Base-by-base conservation (phyloP, 2,329 filamentous ascomycete genomes). In the Exophiala aquamarina region DNA sequence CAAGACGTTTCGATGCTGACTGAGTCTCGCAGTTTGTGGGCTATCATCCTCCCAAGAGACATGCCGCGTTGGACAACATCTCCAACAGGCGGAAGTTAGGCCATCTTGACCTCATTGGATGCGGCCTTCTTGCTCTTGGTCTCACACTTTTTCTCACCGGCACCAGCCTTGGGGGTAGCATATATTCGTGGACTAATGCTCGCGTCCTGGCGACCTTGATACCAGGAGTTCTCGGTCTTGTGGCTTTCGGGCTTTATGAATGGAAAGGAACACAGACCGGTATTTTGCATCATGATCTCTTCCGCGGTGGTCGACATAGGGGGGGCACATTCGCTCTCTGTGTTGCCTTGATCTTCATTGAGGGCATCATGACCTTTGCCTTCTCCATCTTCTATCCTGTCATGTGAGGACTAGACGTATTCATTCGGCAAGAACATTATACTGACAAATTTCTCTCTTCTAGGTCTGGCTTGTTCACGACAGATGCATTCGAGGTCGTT, bases 271-370 rank as follows among this genome's bases (percentile, higher is more conserved):
- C 42, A 10, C 18, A 41, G 19, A 20, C 19, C 6, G 42, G 42
- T 19, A 46, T 46, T 18, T 31, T 46, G 15, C 9, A 46, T 21
- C 42, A 46, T 23, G 42, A 46, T 10, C 31, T 46, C 8, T 46
- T 46, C 42, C 42, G 42, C 28, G 42, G 42, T 5, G 35, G 35
- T 6, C 17, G 26, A 31, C 13, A 32, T 15, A 15, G 14, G 9
- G 42, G 34, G 13, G 29, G 35, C 32, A 41, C 42, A 8, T 46
- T 46, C 26, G 42, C 42, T n/a, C 20, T 46, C 11, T 46, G 42
- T 35, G 15, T 46, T 40, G 9, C 14, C 31, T 21, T 46, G 18
- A 46, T 46, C 19, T 46, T 46, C 31, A 21, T 46, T 13, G 42
- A 46, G 21, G 42, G 42, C 11, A 19, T 46, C 13, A 9, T 46